Evolutionary conservation across 129 eudicot genomes (phyloP).

Genomic region (Solidago caesia): DNA sequence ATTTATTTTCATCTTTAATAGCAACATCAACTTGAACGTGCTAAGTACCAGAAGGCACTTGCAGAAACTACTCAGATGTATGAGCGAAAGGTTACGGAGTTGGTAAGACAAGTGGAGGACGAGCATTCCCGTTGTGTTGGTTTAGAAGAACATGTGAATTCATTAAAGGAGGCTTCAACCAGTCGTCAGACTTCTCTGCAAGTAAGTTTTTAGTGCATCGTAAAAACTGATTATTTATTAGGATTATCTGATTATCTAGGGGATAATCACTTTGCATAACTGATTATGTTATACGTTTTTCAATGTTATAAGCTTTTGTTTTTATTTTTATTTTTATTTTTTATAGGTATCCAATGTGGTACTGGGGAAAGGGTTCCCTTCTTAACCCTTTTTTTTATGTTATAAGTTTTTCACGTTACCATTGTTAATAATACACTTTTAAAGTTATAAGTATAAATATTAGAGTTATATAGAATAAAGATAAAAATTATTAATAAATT

Average conservation of each 20-base stretch:
- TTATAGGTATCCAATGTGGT: too few relatives aligned
- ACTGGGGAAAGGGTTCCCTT: too few relatives aligned
- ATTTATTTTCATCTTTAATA: slow-evolving; percentile 23
- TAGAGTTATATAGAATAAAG: not conserved
- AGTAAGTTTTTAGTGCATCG: slow-evolving; percentile 35
- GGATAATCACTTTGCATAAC: not conserved
- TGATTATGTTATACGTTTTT: not conserved
- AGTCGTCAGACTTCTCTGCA: slow-evolving; percentile 48
- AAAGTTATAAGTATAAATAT: not conserved
- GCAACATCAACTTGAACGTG: slow-evolving; percentile 56
- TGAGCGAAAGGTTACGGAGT: slow-evolving; percentile 54
- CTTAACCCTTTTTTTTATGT: too few relatives aligned
- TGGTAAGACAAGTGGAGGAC: slow-evolving; percentile 52
- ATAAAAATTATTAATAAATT: not conserved
- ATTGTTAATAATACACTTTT: not conserved
- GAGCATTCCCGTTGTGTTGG: slow-evolving; percentile 41
- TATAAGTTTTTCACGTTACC: not conserved
- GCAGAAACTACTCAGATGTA: slow-evolving; percentile 76
- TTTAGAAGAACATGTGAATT: slow-evolving; percentile 47
- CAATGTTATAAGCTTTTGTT: not conserved
- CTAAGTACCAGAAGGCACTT: slow-evolving; percentile 64
- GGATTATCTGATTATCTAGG: not conserved
- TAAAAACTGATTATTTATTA: not conserved
- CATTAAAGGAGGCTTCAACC: slow-evolving; percentile 37
- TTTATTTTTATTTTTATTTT: too few relatives aligned